phyloP scores from a whole-genome alignment of 257 asterid genomes.

The Gentiana straminea region DNA sequence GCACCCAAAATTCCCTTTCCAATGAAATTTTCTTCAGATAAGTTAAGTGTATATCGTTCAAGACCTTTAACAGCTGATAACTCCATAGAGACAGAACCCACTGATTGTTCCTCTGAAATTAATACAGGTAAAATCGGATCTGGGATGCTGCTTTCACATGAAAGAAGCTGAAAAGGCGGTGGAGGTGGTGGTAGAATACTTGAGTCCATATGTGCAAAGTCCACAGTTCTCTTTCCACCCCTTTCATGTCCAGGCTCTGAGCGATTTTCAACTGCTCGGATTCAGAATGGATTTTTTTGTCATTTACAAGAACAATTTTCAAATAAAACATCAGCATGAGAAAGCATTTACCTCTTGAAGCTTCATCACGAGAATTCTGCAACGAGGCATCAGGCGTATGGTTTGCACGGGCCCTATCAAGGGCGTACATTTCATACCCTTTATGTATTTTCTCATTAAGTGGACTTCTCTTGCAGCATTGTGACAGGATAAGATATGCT shows the following conservation, averaged over 20 bases:
- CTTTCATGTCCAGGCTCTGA: conserved; percentile 10
- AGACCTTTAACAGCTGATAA: conserved; percentile 58
- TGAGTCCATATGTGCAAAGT: conserved; percentile 1
- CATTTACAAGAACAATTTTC: conserved; percentile 2
- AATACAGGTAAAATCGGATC: conserved; percentile 49
- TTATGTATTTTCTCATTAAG: conserved; percentile 16
- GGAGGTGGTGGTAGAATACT: conserved; percentile 26
- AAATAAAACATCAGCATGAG: neutral
- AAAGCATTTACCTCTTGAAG: conserved; percentile 29
- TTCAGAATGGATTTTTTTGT: conserved; percentile 10
- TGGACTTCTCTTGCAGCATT: conserved; percentile 33
- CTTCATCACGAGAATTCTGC: conserved; percentile 28
- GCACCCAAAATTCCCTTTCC: conserved; percentile 77
- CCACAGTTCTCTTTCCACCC: conserved; percentile 4
- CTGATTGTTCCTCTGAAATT: conserved; percentile 23
- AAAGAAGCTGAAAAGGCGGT: conserved; percentile 51
- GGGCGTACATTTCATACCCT: conserved; percentile 22
- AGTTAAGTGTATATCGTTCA: conserved; percentile 79
- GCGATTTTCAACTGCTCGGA: conserved; percentile 5
- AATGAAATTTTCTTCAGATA: conserved; percentile 69
- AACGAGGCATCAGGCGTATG: conserved; percentile 22
- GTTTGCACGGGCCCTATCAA: conserved; percentile 17
- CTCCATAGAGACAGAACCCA: conserved; percentile 23
- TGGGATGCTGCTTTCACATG: conserved; percentile 45
- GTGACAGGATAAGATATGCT: conserved; percentile 35